Evolutionary conservation across 805 yeast species (phyloP).

Genomic region (Sporopachydermia lactativora): DNA sequence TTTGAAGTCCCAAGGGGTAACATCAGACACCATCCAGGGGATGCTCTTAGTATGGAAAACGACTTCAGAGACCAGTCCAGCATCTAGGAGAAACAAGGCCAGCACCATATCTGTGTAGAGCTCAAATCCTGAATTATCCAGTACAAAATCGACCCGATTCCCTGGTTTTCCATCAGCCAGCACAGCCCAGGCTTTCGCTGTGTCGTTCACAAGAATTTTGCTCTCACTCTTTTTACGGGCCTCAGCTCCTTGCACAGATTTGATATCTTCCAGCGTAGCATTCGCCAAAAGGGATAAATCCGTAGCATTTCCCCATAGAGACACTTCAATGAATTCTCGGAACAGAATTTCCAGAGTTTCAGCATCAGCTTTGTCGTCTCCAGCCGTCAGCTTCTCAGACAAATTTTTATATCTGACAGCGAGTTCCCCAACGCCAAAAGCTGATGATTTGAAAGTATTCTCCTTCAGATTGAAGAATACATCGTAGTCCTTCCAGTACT

Average conservation of each 20-base stretch:
- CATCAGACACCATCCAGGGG: conserved; percentile 98
- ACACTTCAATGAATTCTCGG: conserved; percentile 73
- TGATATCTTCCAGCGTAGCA: conserved; percentile 80
- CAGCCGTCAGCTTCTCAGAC: conserved; percentile 13
- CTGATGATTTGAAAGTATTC: conserved; percentile 61
- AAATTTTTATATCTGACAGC: conserved; percentile 47
- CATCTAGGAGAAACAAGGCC: conserved; percentile 53
- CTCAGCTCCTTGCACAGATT: conserved; percentile 81
- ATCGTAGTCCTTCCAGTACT: conserved; percentile 46
- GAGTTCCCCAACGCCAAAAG: conserved; percentile 66
- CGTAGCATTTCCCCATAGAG: conserved; percentile 97
- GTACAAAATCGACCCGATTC: conserved; percentile 59
- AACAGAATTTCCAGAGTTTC: conserved; percentile 39
- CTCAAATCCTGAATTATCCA: conserved; percentile 94
- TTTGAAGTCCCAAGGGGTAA: conserved; percentile 68
- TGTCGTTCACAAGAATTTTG: conserved; percentile 65
- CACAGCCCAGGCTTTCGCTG: conserved; percentile 47
- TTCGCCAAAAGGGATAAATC: conserved; percentile 83
- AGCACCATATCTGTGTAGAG: conserved; percentile 72
- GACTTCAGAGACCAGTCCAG: conserved; percentile 47
- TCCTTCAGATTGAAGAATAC: conserved; percentile 59
- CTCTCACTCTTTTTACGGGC: conserved; percentile 72
- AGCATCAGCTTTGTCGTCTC: conserved; percentile 13
- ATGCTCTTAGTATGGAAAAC: conserved; percentile 78
- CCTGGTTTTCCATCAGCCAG: conserved; percentile 8